Evolutionary conservation across 2,329 filamentous ascomycete genomes (phyloP), one percentile per base, ranked within the genome.

Genomic region (Tolypocladium tropicale): DNA sequence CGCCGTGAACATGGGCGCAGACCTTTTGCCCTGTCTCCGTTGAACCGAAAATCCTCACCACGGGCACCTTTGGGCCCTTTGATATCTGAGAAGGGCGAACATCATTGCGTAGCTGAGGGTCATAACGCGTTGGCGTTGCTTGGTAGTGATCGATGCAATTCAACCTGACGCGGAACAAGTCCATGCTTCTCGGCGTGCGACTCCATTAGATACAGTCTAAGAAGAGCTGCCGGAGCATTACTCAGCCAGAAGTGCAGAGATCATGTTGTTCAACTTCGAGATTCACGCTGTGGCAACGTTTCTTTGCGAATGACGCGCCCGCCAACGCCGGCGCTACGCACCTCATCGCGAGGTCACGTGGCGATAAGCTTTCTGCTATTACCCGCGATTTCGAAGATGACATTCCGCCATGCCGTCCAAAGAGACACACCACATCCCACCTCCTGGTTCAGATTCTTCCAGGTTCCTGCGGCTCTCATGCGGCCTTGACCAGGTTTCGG

Each of bases 61-160:
- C 83, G 0, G 94, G 93, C 0, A 97, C 84, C 61, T 84, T 87
- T 11, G 89, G 86, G 36, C 83, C 81, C 58, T 83, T 84, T 59
- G 78, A 75, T 58, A 80, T 73, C 64, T 85, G 79, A 23, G 79
- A 82, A 52, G 76, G 77, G 30, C 76, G 80, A 61, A 83, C 74
- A 68, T 83, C 81, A 62, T 83, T 84, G 59, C 86, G 83, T 61
- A 96, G 78, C 59, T 83, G 80, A 60, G 92, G 90, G 72, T 97
- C 92, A 69, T 94, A 86, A 62, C 80, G 79, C 53, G 90, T 89
- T 21, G 91, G 88, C 12, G 78, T 78, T 43, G 86, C 83, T 74
- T 96, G 91, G 71, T 97, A 99, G 70, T 94, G 86, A 73, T 99
- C 94, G 74, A 99, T 86, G 76, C 90, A 96, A 70, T 99, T 96